Evolutionary conservation across 805 yeast species (phyloP), one percentile per base, ranked within the genome.

Genomic region (Ogataea philodendri): DNA sequence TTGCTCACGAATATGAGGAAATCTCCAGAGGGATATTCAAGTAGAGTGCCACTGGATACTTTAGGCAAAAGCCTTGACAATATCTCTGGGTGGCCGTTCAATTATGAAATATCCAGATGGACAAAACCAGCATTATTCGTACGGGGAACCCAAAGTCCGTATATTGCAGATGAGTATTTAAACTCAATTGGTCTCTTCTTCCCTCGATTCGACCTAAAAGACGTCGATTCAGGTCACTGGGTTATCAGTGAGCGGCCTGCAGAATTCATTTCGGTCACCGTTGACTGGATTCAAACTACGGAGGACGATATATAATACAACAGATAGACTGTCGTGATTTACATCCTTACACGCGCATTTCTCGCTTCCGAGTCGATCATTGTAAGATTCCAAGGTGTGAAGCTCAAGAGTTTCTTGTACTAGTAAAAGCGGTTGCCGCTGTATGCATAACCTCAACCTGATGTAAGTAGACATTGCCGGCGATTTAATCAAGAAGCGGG

Each of bases 171-270:
- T 57, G 96, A 88, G 42, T 75, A 73, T 17, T 57, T 88, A 15
- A 80, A 84, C 0, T 74, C 74, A 13, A 81, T 87, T 32, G 94
- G 89, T 1, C 62, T 65, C 37, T 84, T 74, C 52, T 90, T 87
- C 62, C 97, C 97, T 0, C 65, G 68, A 16, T 87, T 87, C 52
- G 84, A 77, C 42, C 62, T 84, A 9, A 67, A 74, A 28, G 95
- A 84, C 52, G 65, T 93, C 15, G 81, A 85, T 13, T 76, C 89
- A 0, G 96, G 96, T 2, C 98, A 90, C 59, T 90, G 97, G 96
- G 74, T 89, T 10, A 86, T 86, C 46, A 76, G 86, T 25, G 97
- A 90, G 54, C 81, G 82, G 47, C 96, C 97, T 1, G 49, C 65
- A 6, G 94, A 81, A 52, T 87, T 90, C 45, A 65, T 85, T 15